Base-by-base conservation (phyloP, 176 grass and related monocot genomes). In the Zea luxurians region DNA sequence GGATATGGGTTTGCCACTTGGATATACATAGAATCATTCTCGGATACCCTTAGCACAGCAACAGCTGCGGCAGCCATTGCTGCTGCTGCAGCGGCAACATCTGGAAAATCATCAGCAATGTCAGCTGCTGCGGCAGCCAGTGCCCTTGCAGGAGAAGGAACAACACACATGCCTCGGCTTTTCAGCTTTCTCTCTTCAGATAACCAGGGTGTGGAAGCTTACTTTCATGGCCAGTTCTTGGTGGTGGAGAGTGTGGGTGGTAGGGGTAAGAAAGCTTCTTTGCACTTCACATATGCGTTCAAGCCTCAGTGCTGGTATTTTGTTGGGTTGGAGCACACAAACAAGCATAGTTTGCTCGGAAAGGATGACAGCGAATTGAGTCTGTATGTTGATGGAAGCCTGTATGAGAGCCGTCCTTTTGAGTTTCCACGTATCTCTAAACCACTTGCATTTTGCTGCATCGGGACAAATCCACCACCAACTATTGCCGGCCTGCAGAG, bases 191-290 rank as follows among this genome's bases (percentile, higher is more conserved):
- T 98, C 61, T 94, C 95, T 68, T 88, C 87, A 1, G 95, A 98
- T 86, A 98, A 98, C 75, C 85, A 88, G 82, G 95, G 91, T 44
- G 80, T 98, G 64, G 95, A 98, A 48, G 95, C 95, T 61, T 98
- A 98, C 78, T 94, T 98, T 83, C 95, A 94, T 90, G 95, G 95
- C 8, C 95, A 98, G 66, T 98, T 98, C 83, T 83, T 98, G 73
- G 95, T 98, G 13, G 85, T 98, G 68, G 95, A 98, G 83, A 86
- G 83, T 77, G 85, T 81, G 41, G 80, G 85, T 4, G 90, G 85
- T n/a, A 98, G 91, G 81, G 89, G 91, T 70, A 98, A 85, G 88
- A 98, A 94, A 79, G 80, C 95, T 76, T 98, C 95, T 75, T 81
- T 98, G 64, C 95, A 98, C 69, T 98, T 98, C 81, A 98, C 95